Conservation (phyloP, 2,329 filamentous ascomycete genomes). For the Colletotrichum gigasporum region DNA sequence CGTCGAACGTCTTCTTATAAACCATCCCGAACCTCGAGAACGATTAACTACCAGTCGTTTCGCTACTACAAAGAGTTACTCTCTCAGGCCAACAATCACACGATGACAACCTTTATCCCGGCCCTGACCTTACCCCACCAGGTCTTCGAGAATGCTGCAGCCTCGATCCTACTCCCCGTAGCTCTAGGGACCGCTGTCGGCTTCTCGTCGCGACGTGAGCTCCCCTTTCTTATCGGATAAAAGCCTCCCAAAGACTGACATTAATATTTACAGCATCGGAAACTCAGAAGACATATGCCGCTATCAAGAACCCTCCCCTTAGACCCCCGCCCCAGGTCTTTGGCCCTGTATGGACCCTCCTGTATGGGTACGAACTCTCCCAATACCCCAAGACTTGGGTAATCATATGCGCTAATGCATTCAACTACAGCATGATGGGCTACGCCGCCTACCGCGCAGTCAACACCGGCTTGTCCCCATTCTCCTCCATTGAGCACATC, state of each 20-base stretch:
- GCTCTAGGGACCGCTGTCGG: constrained; percentile 78
- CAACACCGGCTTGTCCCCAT: constrained; percentile 67
- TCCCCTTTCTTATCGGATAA: not conserved
- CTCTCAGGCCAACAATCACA: too few relatives aligned
- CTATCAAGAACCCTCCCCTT: constrained; percentile 73
- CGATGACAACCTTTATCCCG: constrained; percentile 85
- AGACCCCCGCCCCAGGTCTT: constrained; percentile 70
- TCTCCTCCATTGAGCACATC: constrained; percentile 62
- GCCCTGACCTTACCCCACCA: constrained; percentile 77
- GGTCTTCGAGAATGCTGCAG: constrained; percentile 77
- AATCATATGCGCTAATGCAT: constrained; percentile 9
- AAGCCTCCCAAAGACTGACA: not conserved
- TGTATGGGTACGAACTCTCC: constrained; percentile 60
- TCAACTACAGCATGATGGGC: constrained; percentile 74
- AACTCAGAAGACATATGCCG: constrained; percentile 69
- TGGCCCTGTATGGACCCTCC: constrained; percentile 71
- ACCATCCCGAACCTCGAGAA: not conserved
- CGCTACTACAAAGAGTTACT: too few relatives aligned
- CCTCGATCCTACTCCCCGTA: constrained; percentile 80
- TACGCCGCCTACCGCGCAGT: constrained; percentile 87
- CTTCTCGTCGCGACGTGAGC: constrained; percentile 72
- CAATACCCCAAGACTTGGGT: constrained; percentile 4
- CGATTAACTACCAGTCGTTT: not conserved
- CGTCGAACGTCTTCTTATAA: not conserved
- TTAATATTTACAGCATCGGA: constrained; percentile 54